A percentile compares a stretch with the other conserved stretches of the same genome.
phyloP scores from a whole-genome alignment of 768 basidiomycete genomes.

The Tulasnella sp. region DNA sequence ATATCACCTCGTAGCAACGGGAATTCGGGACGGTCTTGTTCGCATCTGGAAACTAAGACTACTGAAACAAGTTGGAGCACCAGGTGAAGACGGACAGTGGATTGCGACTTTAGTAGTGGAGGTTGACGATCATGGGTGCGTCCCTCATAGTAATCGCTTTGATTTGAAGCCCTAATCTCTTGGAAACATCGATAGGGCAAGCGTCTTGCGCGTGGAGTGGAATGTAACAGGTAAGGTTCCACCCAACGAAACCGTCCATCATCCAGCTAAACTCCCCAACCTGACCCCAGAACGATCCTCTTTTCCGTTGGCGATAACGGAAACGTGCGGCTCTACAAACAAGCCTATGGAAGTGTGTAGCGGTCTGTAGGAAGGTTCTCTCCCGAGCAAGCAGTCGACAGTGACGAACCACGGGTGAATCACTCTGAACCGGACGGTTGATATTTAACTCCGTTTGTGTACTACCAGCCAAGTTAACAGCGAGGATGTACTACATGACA shows the following conservation, averaged over 20 bases:
- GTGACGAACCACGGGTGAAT: constrained; percentile 42
- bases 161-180: background rate
- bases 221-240: constrained; percentile 68
- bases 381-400: constrained; percentile 65
- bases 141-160: constrained; percentile 20
- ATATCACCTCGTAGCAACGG: constrained; percentile 85
- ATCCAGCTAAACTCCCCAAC: background rate
- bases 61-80: constrained; percentile 43
- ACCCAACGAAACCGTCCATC: background rate
- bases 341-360: constrained; percentile 77
- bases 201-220: constrained; percentile 88
- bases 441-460: too few species aligned
- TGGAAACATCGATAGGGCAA: constrained; percentile 47
- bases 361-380: constrained; percentile 75
- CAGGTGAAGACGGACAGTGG: constrained; percentile 54
- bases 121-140: constrained; percentile 79
- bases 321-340: constrained; percentile 79
- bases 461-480: too few species aligned
- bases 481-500: too few species aligned
- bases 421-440: background rate
- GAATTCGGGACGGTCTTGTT: constrained; percentile 80
- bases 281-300: constrained; percentile 60
- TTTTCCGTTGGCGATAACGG: constrained; percentile 83
- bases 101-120: constrained; percentile 72
- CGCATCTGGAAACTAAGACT: constrained; percentile 85